These are phyloP conservation scores for Yamadazyma songkhlaensis DNA, from an alignment of 1,139 yeast genomes.

Conservation along the genomic window DNA sequence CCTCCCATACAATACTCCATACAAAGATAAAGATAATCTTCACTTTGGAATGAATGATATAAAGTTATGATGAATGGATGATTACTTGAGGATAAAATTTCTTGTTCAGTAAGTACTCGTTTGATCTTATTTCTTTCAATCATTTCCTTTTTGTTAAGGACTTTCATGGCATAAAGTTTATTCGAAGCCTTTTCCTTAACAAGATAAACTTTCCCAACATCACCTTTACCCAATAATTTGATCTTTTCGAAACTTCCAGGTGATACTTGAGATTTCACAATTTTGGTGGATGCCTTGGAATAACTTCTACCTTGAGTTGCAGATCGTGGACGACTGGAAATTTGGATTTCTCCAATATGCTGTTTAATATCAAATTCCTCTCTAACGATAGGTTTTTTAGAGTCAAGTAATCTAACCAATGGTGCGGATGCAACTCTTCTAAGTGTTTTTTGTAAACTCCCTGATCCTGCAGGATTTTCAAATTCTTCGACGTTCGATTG, in stretches of 20 bases:
- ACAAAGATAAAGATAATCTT: constrained; percentile 87
- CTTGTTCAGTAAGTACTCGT: constrained; percentile 94
- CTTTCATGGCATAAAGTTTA: constrained; percentile 88
- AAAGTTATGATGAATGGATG: constrained; percentile 97
- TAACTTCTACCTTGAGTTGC: constrained; percentile 61
- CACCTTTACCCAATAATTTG: constrained; percentile 89
- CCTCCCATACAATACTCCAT: constrained; percentile 99
- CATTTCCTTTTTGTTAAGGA: constrained; percentile 88
- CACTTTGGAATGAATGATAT: constrained; percentile 94
- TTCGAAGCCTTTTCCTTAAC: constrained; percentile 79
- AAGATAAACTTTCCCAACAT: constrained; percentile 93
- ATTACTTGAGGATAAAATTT: constrained; percentile 88
- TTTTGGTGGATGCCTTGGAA: constrained; percentile 67
- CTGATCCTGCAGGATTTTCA: constrained; percentile 3
- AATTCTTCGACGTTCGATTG: not conserved
- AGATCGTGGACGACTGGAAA: constrained; percentile 47
- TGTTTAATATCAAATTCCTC: constrained; percentile 41
- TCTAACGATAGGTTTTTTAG: not conserved
- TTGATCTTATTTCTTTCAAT: constrained; percentile 91
- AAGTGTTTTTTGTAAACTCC: constrained; percentile 50
- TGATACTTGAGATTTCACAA: constrained; percentile 76
- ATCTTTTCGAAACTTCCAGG: constrained; percentile 88
- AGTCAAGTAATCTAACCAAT: constrained; percentile 39
- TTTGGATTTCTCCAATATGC: constrained; percentile 54
- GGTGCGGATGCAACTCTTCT: constrained; percentile 86